Percentiles rank a stretch among this genome's conserved stretches.
Evolutionary conservation across 73 alveolate species (phyloP).

Genomic region (Paramecium sonneborni): DNA sequence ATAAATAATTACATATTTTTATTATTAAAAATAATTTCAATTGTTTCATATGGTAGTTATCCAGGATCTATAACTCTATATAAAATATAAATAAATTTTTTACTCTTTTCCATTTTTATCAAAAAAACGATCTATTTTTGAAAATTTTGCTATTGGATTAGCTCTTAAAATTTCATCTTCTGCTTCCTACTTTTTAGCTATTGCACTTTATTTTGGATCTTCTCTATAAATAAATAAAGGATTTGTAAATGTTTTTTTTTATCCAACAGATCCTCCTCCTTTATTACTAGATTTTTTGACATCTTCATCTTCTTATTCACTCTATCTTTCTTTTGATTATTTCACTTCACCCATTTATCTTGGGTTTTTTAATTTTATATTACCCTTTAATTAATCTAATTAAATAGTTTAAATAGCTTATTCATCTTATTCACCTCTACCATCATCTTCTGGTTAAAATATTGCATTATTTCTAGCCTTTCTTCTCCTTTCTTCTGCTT

Average conservation of each 20-base stretch:
- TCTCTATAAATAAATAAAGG: background rate
- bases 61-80: slow-evolving; percentile 1
- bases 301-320: background rate
- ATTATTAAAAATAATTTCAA: slow-evolving; percentile 50
- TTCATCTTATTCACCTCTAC: slow-evolving; percentile 16
- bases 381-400: background rate
- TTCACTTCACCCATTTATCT: slow-evolving; percentile 1
- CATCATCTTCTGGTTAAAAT: background rate
- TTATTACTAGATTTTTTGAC: background rate
- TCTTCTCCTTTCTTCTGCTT: slow-evolving; percentile 8
- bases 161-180: slow-evolving; percentile 21
- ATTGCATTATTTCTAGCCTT: slow-evolving; percentile 2
- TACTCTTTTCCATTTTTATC: slow-evolving; percentile 1
- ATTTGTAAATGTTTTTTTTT: background rate
- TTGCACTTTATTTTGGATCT: background rate
- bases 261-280: background rate
- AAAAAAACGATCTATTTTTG: slow-evolving; percentile 13
- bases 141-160: slow-evolving; percentile 55
- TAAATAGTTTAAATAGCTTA: background rate
- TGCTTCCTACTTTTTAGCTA: background rate
- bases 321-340: background rate
- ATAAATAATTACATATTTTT: slow-evolving; percentile 48
- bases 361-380: background rate
- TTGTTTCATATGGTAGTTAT: slow-evolving; percentile 38
- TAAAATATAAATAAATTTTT: background rate